These are phyloP conservation scores for Lasiosphaeris hirsuta DNA, from an alignment of 495 filamentous ascomycete genomes.

Conservation along the genomic window DNA sequence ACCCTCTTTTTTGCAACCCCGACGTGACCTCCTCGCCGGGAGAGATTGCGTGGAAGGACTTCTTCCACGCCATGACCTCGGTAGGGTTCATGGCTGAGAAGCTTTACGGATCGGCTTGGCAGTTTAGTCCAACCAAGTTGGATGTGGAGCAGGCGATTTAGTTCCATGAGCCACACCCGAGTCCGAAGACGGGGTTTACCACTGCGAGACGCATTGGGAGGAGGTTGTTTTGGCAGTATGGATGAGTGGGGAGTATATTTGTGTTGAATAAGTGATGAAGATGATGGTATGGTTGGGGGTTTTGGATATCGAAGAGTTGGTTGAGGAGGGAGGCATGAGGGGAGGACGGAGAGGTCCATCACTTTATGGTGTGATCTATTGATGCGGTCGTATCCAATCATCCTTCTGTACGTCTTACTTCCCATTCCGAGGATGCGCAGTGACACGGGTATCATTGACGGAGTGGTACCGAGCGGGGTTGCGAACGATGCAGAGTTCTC, in stretches of 20 bases:
- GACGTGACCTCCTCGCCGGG: conserved; percentile 8
- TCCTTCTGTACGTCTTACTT: too few relatives aligned
- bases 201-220: conserved; percentile 1
- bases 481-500: too few relatives aligned
- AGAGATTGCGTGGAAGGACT: conserved; percentile 48
- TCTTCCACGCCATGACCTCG: conserved; percentile 46
- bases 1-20: conserved; percentile 2
- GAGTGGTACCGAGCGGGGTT: too few relatives aligned
- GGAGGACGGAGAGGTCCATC: too few relatives aligned
- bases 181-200: background rate
- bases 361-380: too few relatives aligned
- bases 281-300: too few relatives aligned
- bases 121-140: conserved; percentile 36
- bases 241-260: conserved; percentile 3
- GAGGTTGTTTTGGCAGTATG: background rate
- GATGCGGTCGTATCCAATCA: too few relatives aligned
- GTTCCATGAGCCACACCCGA: conserved; percentile 46
- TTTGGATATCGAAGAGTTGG: too few relatives aligned
- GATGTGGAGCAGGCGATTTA: conserved; percentile 37
- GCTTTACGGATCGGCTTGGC: conserved; percentile 50
- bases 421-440: too few relatives aligned
- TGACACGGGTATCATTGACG: too few relatives aligned
- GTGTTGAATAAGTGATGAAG: background rate
- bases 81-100: conserved; percentile 43
- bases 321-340: too few relatives aligned